phyloP scores from a whole-genome alignment of 345 rosid genomes.

The Populus nigra region DNA sequence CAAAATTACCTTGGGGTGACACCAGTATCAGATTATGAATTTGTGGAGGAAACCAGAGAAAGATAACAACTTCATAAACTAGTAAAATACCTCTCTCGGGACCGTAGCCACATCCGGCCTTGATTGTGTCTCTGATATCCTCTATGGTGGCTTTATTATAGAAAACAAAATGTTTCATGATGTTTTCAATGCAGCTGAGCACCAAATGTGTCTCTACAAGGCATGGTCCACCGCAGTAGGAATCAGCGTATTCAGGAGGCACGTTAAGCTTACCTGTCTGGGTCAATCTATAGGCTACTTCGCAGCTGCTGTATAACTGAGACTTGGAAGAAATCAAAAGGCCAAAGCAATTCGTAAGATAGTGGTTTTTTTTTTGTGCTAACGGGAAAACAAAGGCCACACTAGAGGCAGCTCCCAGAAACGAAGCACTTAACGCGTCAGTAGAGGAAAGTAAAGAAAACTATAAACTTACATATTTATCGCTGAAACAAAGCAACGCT shows the following conservation, averaged over 20 bases:
- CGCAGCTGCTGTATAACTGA: conserved; percentile 72
- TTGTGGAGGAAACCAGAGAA: conserved; percentile 4
- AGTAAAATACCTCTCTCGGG: conserved; percentile 14
- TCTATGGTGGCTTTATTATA: conserved; percentile 64
- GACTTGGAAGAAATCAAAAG: neutral
- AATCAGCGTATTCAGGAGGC: conserved; percentile 37
- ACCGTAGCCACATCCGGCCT: conserved; percentile 76
- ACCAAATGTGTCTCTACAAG: conserved; percentile 65
- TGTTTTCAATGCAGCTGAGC: conserved; percentile 57
- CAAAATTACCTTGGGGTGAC: conserved; percentile 55
- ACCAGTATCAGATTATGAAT: neutral
- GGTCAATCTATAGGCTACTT: conserved; percentile 61
- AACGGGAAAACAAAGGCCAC: neutral
- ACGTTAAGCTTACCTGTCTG: conserved; percentile 59
- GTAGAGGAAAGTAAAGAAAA: neutral
- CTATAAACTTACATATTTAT: conserved; percentile 46
- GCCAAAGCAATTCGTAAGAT: neutral
- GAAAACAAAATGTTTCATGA: conserved; percentile 58
- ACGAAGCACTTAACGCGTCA: neutral
- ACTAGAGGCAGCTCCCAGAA: neutral
- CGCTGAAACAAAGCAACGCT: conserved; percentile 75
- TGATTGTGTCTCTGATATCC: conserved; percentile 57
- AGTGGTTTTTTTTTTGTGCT: neutral
- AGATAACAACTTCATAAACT: neutral
- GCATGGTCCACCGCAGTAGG: conserved; percentile 80